These are phyloP conservation scores for Hypoxylon crocopeplum DNA, from an alignment of 495 filamentous ascomycete species.

Conservation along the genomic window DNA sequence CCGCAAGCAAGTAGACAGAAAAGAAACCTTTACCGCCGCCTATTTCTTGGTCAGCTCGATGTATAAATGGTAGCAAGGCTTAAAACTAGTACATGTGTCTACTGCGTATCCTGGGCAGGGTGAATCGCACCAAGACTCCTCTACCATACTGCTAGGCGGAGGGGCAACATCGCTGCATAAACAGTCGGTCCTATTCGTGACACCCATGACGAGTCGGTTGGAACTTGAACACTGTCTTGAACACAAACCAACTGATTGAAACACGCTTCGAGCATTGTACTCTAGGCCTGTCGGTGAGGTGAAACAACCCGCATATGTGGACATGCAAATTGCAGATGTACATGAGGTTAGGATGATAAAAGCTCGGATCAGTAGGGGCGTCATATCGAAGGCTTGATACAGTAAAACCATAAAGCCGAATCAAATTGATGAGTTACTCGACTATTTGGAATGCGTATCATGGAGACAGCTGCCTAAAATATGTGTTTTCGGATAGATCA, in stretches of 20 bases:
- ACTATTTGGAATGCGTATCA: too few relatives aligned
- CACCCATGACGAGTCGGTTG: neutral
- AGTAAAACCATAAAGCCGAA: too few relatives aligned
- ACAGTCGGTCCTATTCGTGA: slow-evolving; percentile 24
- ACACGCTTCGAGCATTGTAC: neutral
- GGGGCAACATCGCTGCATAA: slow-evolving; percentile 12
- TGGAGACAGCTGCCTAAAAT: too few relatives aligned
- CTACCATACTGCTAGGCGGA: neutral
- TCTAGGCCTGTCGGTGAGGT: neutral
- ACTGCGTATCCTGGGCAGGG: slow-evolving; percentile 11
- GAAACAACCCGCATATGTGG: slow-evolving; percentile 21
- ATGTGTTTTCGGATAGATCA: too few relatives aligned
- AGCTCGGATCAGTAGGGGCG: neutral
- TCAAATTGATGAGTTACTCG: too few relatives aligned
- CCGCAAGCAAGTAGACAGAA: slow-evolving; percentile 9
- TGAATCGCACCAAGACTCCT: slow-evolving; percentile 9
- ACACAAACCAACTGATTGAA: slow-evolving; percentile 14
- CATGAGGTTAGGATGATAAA: neutral
- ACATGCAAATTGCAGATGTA: neutral
- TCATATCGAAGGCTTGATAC: slow-evolving; percentile 10
- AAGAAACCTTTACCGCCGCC: slow-evolving; percentile 24
- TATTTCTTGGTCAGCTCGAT: neutral
- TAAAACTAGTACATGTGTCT: slow-evolving; percentile 11
- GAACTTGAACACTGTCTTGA: neutral
- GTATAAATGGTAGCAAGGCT: neutral